Conservation (phyloP, 2,329 filamentous ascomycete genomes). For the Calonectria henricotiae region DNA sequence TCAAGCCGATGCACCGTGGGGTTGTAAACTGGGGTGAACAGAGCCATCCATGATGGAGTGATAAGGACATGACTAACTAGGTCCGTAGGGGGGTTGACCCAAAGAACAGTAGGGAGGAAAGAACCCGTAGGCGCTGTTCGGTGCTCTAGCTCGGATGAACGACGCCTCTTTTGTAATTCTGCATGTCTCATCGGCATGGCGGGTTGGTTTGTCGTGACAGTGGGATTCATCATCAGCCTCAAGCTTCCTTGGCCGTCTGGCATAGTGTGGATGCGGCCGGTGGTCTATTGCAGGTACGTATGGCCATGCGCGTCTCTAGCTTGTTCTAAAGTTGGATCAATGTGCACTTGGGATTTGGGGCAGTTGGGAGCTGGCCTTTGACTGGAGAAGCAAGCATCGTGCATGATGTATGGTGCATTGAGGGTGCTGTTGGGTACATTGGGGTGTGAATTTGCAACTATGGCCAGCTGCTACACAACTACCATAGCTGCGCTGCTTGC, state of each 20-base stretch:
- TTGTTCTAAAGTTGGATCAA: background rate
- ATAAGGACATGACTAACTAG: slow-evolving; percentile 2
- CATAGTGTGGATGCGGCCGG: background rate
- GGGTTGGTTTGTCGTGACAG: slow-evolving; percentile 10
- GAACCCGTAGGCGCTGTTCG: too few relatives aligned
- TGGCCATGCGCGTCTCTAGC: background rate
- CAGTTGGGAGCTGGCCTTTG: background rate
- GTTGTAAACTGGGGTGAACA: slow-evolving; percentile 18
- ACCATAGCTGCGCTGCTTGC: slow-evolving; percentile 7
- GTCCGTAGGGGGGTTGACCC: background rate
- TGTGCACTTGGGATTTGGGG: background rate
- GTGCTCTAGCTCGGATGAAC: slow-evolving; percentile 8
- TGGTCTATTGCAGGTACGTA: background rate
- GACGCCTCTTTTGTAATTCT: slow-evolving; percentile 20
- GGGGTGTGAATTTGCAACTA: slow-evolving; percentile 21
- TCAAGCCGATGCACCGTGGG: slow-evolving; percentile 13
- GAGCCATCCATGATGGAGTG: slow-evolving; percentile 24
- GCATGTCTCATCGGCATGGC: slow-evolving; percentile 11
- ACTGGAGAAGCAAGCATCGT: slow-evolving; percentile 14
- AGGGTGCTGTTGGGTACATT: background rate
- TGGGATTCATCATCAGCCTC: slow-evolving; percentile 15
- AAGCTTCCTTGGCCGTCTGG: background rate
- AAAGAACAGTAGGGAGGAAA: background rate
- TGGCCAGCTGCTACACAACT: background rate
- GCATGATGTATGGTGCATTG: slow-evolving; percentile 18